Evolutionary conservation across 2,329 filamentous ascomycete species (phyloP), one percentile per base, ranked within the genome.

Genomic region (Aspergillus latus): DNA sequence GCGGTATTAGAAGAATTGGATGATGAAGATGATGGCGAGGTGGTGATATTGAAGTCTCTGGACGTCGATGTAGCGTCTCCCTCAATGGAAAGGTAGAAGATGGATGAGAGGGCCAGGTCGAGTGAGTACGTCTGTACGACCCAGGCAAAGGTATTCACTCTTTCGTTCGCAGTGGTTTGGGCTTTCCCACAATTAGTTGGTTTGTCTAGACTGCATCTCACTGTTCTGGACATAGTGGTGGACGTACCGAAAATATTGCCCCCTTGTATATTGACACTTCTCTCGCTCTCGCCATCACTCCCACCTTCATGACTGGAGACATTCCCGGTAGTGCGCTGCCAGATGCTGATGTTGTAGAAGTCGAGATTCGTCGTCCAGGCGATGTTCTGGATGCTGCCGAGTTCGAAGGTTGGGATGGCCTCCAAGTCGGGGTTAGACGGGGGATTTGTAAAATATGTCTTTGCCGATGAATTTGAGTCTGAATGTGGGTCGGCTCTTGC

Each of bases 161-260:
- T 46, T 6, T 48, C 49, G 3, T 28, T 5, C 0, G 49, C 7
- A 15, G 6, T 13, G 21, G 36, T 53, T 53, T 52, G 52, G 29
- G 54, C 49, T 57, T n/a, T 42, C 34, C 15, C 13, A 21, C 21
- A 21, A 21, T 21, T 21, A 2, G 2, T 49, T 30, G n/a, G 21
- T 30, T 47, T 30, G 50, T 39, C 16, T 11, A 7, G n/a, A 21
- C 21, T 39, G 5, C 5, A 46, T 10, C 4, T 16, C 9, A 11
- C 21, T 21, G 9, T 8, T 8, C 16, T 15, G 40, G 13, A 26
- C n/a, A 15, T 26, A 8, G 5, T 34, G n/a, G 42, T 32, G 5
- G 26, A 52, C 39, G 28, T 49, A 57, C 54, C 30, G 40, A 53
- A 57, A 13, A 57, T 49, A 34, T 44, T 57, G 3, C 44, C 54